Conservation (phyloP, 768 basidiomycete genomes). For the Ramaria rubella region DNA sequence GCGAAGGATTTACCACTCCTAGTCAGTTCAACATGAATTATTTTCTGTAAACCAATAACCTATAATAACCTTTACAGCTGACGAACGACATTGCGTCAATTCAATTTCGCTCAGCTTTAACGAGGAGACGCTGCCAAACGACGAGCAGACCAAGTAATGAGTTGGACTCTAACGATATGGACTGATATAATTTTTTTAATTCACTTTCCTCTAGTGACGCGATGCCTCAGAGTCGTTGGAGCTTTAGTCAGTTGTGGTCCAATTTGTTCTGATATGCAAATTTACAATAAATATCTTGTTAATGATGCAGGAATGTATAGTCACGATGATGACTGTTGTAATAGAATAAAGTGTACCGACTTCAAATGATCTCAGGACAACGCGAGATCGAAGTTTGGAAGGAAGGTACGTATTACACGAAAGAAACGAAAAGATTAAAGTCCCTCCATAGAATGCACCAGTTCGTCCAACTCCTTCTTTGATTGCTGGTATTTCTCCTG, state of each 20-base stretch:
- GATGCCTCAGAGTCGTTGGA: neutral
- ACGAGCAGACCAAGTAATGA: constrained; percentile 17
- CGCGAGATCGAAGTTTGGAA: neutral
- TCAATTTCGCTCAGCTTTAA: constrained; percentile 78
- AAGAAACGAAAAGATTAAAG: constrained; percentile 34
- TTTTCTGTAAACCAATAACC: neutral
- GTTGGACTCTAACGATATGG: constrained; percentile 5
- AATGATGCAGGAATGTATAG: neutral
- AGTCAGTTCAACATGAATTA: constrained; percentile 39
- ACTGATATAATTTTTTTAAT: neutral
- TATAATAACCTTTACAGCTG: constrained; percentile 36
- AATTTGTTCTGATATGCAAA: neutral
- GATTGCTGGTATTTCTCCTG: constrained; percentile 62
- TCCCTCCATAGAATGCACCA: constrained; percentile 68
- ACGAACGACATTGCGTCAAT: constrained; percentile 88
- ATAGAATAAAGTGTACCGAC: neutral
- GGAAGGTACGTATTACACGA: neutral
- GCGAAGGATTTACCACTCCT: constrained; percentile 75
- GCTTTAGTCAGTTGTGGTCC: neutral
- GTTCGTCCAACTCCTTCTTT: constrained; percentile 78
- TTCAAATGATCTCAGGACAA: neutral
- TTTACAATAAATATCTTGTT: neutral
- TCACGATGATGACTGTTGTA: neutral
- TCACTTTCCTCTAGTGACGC: neutral
- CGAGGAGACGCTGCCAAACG: constrained; percentile 31